Evolutionary conservation across 306 rosid genomes (phyloP).

Genomic region (Rosa rugosa): DNA sequence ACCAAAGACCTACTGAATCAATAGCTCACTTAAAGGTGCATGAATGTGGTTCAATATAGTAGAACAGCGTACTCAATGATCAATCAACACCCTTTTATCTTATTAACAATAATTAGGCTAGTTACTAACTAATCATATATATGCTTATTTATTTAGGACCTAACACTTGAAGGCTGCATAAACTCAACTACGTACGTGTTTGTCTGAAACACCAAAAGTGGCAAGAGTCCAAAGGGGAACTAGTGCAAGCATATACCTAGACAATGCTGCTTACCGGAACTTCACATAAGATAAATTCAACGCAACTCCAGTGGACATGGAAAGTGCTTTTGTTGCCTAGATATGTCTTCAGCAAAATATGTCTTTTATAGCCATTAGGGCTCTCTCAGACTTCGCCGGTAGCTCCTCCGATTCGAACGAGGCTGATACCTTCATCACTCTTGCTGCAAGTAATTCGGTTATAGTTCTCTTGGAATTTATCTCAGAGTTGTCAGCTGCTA

Average conservation of each 20-base stretch:
- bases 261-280: too few species aligned
- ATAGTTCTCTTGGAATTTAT: constrained; percentile 1
- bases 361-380: constrained; percentile 8
- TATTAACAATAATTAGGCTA: background rate
- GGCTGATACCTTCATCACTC: background rate
- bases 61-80: too few species aligned
- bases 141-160: background rate
- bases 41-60: too few species aligned
- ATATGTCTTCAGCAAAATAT: constrained; percentile 11
- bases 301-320: constrained; percentile 45
- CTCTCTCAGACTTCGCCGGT: background rate
- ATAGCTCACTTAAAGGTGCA: too few species aligned
- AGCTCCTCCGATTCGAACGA: background rate
- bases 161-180: constrained; percentile 29
- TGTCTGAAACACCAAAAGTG: constrained; percentile 39
- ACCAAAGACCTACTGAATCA: too few species aligned
- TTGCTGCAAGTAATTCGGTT: constrained; percentile 4
- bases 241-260: too few species aligned
- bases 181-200: constrained; percentile 48
- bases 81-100: too few species aligned
- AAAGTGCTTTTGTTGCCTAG: constrained; percentile 46
- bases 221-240: too few species aligned
- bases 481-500: constrained; percentile 1
- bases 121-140: background rate
- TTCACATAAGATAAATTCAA: too few species aligned